Evolutionary conservation across 768 basidiomycete genomes (phyloP), one percentile per base, ranked within the genome.

Genomic region (Macrocybe gigantea): DNA sequence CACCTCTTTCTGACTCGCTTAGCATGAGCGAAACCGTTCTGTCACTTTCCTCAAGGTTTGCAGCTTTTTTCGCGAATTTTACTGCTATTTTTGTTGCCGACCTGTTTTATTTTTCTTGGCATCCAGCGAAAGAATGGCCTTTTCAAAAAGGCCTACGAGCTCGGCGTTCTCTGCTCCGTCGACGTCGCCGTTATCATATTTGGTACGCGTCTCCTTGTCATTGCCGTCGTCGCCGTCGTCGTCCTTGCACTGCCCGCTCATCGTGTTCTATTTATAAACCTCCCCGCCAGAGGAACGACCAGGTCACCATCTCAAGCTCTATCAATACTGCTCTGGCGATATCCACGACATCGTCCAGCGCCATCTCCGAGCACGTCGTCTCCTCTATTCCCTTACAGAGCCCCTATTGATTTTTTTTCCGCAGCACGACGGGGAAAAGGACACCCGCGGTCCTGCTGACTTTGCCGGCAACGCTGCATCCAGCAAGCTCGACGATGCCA

Each of bases 11-110:
- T 53, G 54, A 60, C 74, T 70, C 69, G 65, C 70, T 68, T 75
- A 92, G 88, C 86, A 92, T 71, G 89, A 92, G 70, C 83, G 89
- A 69, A 92, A 91, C 66, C 85, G 89, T 57, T 85, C 87, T 53
- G 89, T 92, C 64, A 92, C 89, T 57, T 92, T 91, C 77, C 73
- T 91, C 71, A 92, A 91, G 82, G 89, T 77, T 72, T 56, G 74
- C 45, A 47, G 49, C 45, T 55, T 54, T 57, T 51, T 51, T 50
- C 52, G 54, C 56, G 48, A 62, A 63, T 65, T 62, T 67, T 71
- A 70, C 72, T 33, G 71, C 79, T 83, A 83, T 85, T 81, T 79
- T 82, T 79, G 73, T 68, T 61, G 56, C 59, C 56, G 70, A 73
- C 69, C 65, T 61, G 53, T 54, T 49, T 53, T 69, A 67, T 73